Base-by-base conservation (phyloP, 179 eudicot species). In the Silene noctiflora region DNA sequence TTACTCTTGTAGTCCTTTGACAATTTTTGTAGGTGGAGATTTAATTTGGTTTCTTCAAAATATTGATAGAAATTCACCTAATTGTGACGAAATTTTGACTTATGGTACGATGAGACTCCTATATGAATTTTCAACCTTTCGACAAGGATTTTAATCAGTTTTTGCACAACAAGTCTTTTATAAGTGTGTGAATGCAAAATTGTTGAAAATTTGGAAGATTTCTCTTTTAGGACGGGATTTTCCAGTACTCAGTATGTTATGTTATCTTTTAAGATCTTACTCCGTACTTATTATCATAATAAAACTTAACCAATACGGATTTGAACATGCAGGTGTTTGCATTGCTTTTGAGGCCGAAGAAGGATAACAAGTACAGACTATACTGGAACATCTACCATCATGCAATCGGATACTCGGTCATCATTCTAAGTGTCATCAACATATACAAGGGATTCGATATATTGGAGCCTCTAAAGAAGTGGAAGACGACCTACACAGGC, bases 311-410 rank as follows among this genome's bases (percentile, higher is more conserved):
- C 29, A 27, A 27, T 27, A 27, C 17, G 4, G 20, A 6, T 71
- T 35, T 10, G 67, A 67, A 46, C 44, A 31, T n/a, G 1, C 29
- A 84, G 87, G 84, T 85, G n/a, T 80, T 85, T 73, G 88, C 88
- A 13, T 55, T 85, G 60, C 81, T 85, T 13, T 31, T 85, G 62
- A 85, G 88, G 79, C 85, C 88, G 14, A 81, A 80, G 53, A 80
- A 76, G 75, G 88, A 85, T 24, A 79, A 85, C 82, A 85, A 85
- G 69, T 78, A 78, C 81, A 85, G 88, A 78, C 19, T 75, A 0
- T 80, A 85, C 44, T 85, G 88, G 88, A 85, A 80, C 77, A 66
- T 83, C 10, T 85, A 85, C 75, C 88, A 85, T 67, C 82, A 83
- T 9, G 9, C 72, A 2, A 73, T 80, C 3, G 88, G 88, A 29